Evolutionary conservation across 192 early-diverging fungal genomes (phyloP).

Genomic region (Coemansia sp.): DNA sequence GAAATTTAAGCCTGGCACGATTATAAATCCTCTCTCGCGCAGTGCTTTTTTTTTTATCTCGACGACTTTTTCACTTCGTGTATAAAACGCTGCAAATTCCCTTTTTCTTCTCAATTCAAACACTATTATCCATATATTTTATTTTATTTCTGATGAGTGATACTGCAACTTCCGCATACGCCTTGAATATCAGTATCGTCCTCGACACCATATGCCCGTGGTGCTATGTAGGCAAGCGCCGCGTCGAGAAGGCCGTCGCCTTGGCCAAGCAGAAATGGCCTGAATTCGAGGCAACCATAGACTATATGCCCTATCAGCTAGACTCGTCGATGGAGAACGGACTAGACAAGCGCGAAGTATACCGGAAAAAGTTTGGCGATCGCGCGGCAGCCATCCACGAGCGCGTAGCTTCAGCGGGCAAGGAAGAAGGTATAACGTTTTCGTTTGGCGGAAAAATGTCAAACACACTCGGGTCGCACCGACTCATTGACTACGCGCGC

Average conservation of each 20-base stretch:
- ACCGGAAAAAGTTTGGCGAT: conserved; percentile 69
- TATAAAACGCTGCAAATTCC: conserved; percentile 1
- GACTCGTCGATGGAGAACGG: conserved; percentile 57
- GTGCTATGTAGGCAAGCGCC: conserved; percentile 79
- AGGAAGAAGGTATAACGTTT: conserved; percentile 68
- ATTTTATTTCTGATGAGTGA: conserved; percentile 8
- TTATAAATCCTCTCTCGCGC: not conserved
- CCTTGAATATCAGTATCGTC: conserved; percentile 63
- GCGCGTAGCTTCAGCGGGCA: conserved; percentile 59
- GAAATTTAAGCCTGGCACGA: not conserved
- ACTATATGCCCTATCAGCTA: conserved; percentile 73
- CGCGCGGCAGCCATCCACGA: conserved; percentile 58
- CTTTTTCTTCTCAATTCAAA: not conserved
- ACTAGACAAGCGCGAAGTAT: conserved; percentile 59
- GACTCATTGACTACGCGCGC: conserved; percentile 63
- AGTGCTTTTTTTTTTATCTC: not conserved
- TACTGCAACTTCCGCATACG: conserved; percentile 17
- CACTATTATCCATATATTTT: not conserved
- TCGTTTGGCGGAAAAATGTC: conserved; percentile 64
- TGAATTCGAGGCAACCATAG: conserved; percentile 60
- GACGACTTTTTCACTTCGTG: not conserved
- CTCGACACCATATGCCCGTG: conserved; percentile 74
- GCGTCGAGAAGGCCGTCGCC: conserved; percentile 65
- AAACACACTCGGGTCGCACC: conserved; percentile 68
- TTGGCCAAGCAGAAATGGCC: conserved; percentile 53